Percentiles rank a stretch among this genome's conserved stretches.
Conservation (phyloP, 345 rosid genomes). For the Anastatica hierochuntica region DNA sequence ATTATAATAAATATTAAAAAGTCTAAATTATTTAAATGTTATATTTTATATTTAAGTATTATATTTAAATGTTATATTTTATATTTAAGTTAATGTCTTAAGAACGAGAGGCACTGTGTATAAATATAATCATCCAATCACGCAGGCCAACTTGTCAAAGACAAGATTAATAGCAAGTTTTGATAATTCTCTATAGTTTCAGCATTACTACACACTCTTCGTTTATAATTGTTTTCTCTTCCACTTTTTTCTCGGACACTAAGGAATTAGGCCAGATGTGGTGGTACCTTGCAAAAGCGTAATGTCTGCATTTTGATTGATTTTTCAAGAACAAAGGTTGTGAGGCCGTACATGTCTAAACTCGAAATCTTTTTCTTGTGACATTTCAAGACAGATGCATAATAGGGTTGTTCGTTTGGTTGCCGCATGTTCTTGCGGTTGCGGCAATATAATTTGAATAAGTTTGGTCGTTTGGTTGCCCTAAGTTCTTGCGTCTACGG, state of each 20-base stretch:
- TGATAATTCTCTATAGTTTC: neutral
- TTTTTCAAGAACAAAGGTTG: conserved; percentile 55
- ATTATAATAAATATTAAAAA: no score
- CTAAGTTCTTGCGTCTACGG: no score
- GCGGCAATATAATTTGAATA: no score
- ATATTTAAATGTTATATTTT: no score
- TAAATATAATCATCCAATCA: neutral
- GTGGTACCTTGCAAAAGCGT: conserved; percentile 58
- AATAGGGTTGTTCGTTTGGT: no score
- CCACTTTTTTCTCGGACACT: conserved; percentile 27
- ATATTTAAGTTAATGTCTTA: no score
- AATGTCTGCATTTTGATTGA: conserved; percentile 54
- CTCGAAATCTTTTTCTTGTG: neutral
- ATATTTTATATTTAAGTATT: no score
- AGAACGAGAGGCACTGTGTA: neutral
- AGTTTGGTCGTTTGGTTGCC: no score
- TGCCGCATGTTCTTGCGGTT: no score
- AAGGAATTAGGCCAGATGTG: conserved; percentile 50
- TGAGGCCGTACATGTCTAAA: conserved; percentile 54
- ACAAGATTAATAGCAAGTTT: conserved; percentile 65
- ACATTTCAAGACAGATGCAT: no score
- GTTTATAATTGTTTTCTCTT: neutral
- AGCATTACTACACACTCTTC: neutral
- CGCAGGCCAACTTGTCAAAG: conserved; percentile 20
- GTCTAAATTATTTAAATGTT: no score